Base-by-base conservation (phyloP, 768 basidiomycete species). In the Tulasnella sp. region DNA sequence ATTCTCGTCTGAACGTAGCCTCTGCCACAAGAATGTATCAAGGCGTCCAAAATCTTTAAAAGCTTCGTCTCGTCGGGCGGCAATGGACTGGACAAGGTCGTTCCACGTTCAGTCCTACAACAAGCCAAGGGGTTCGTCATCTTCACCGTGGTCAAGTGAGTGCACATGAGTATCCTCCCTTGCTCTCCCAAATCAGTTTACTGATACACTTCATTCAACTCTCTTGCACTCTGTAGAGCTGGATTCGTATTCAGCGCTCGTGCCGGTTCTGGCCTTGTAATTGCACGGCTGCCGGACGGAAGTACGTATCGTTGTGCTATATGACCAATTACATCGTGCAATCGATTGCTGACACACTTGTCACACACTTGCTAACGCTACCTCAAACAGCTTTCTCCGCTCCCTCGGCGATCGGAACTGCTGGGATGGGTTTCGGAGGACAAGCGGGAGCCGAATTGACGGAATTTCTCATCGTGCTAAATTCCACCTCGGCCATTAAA, bases 371-470 rank as follows among this genome's bases (percentile, higher is more conserved):
- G 40, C 42, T 69, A 74, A 78, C 79, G 79, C 46, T 76, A 46
- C 79, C 42, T 40, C 16, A 75, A 58, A 79, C 81, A 96, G 94
- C 90, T 50, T 99, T 97, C 97, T 95, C 94, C 48, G 92, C 96
- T 28, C 98, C 98, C 3, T 94, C 64, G 60, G 98, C 97, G 3
- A 97, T 99, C 72, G 97, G 96, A 37, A 93, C 95, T 3, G 97
- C 93, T 20, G 97, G 97, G 0, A 84, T 97, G 6, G 97, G 97
- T 0, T 87, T 97, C 5, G 98, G 97, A 28, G 91, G 93, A 28
- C 88, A 88, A 81, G 83, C 84, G 20, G 88, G 89, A 20, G 87
- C 87, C 73, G 94, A 96, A 85, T 90, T 97, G 88, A 97, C 96
- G 0, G 96, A 97, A 83, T 97, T 97, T 84, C 86, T 97, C 81